Conservation (phyloP, 805 yeast genomes). For the Suhomyces tanzawaensis region DNA sequence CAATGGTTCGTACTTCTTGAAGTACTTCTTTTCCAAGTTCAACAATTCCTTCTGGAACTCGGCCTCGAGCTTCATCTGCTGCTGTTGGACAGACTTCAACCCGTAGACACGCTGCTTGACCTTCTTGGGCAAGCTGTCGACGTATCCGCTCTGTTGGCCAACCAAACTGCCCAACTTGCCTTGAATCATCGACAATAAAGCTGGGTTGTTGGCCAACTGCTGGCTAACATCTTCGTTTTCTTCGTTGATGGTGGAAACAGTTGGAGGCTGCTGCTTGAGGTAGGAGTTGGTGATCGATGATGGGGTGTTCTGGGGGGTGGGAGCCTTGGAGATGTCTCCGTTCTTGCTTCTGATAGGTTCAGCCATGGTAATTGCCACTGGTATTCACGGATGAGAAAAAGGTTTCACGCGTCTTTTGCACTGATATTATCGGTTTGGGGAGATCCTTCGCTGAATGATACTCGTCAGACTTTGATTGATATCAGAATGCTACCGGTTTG, state of each 20-base stretch:
- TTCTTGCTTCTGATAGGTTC: slow-evolving; percentile 75
- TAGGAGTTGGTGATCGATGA: slow-evolving; percentile 78
- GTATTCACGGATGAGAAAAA: neutral
- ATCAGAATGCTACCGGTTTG: too few relatives aligned
- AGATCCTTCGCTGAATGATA: too few relatives aligned
- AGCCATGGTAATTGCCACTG: slow-evolving; percentile 49
- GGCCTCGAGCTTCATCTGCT: slow-evolving; percentile 80
- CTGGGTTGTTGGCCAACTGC: slow-evolving; percentile 74
- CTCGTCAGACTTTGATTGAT: too few relatives aligned
- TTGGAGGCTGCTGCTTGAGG: slow-evolving; percentile 59
- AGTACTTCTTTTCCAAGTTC: slow-evolving; percentile 79
- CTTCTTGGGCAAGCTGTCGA: slow-evolving; percentile 66
- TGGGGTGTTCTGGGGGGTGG: slow-evolving; percentile 98
- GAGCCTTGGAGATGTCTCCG: slow-evolving; percentile 84
- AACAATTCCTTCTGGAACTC: slow-evolving; percentile 88
- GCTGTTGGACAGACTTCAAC: slow-evolving; percentile 75
- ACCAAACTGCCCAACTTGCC: slow-evolving; percentile 82
- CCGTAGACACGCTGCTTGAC: slow-evolving; percentile 79
- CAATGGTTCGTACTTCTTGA: slow-evolving; percentile 69
- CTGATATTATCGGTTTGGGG: too few relatives aligned
- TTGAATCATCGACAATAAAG: slow-evolving; percentile 81
- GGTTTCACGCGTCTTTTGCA: neutral
- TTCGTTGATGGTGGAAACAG: slow-evolving; percentile 67
- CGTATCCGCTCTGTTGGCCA: slow-evolving; percentile 85
- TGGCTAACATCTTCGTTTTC: slow-evolving; percentile 38